These are phyloP conservation scores for Paramecium biaurelia DNA, from an alignment of 73 alveolate genomes.

Conservation along the genomic window DNA sequence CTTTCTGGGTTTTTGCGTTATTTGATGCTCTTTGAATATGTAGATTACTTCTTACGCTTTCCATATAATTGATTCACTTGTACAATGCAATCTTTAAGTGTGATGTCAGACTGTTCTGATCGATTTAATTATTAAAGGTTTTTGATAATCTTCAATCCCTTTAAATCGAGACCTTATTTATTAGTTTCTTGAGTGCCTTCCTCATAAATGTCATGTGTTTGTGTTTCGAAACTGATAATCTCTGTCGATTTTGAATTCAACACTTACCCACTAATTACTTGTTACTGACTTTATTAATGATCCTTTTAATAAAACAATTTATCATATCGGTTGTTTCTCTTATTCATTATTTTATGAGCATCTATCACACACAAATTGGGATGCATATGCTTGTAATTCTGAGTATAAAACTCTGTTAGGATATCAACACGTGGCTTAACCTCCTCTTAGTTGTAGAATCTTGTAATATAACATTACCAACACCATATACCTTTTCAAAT, in stretches of 20 bases:
- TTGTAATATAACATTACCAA: background rate
- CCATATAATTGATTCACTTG: background rate
- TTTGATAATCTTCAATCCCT: background rate
- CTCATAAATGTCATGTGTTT: slow-evolving; percentile 2
- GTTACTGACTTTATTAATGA: background rate
- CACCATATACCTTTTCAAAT: slow-evolving; percentile 25
- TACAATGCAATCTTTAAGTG: background rate
- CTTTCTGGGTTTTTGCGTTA: background rate
- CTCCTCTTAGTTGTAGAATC: slow-evolving; percentile 19
- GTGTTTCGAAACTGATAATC: background rate
- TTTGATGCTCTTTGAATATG: background rate
- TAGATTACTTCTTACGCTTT: background rate
- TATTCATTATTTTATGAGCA: background rate
- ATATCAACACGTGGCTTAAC: slow-evolving; percentile 42
- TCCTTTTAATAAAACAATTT: slow-evolving; percentile 10
- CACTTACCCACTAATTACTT: background rate
- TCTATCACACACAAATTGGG: background rate
- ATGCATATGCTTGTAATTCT: slow-evolving; percentile 19
- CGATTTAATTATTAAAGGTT: background rate
- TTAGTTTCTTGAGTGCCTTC: background rate
- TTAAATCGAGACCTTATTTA: background rate
- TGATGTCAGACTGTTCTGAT: background rate
- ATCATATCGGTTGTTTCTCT: background rate
- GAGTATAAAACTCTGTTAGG: slow-evolving; percentile 7
- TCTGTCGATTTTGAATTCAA: slow-evolving; percentile 42